Evolutionary conservation across 2,329 filamentous ascomycete genomes (phyloP), one percentile per base, ranked within the genome.

Genomic region (Helotiales sp.): DNA sequence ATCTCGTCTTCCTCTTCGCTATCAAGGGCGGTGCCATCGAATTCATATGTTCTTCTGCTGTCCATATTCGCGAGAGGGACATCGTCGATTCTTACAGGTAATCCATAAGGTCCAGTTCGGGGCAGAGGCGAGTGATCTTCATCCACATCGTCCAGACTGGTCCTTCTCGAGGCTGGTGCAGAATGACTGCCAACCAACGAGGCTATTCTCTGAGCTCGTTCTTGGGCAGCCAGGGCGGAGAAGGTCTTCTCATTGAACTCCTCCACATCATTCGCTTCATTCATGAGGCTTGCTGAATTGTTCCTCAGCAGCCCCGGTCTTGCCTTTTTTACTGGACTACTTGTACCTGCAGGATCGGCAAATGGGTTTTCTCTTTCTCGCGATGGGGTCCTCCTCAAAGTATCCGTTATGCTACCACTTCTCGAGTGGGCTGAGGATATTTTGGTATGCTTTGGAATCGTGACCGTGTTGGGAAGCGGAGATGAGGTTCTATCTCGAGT

Each of bases 41-140:
- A n/a, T n/a, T n/a, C n/a, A 52, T 68, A 70, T 19, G 59, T 58
- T 17, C 61, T 55, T 31, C 61, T 62, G 29, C 52, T 61, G n/a
- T 63, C 63, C 61, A 72, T 65, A 15, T 69, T 59, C 36, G 60
- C 54, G 38, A 71, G 55, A n/a, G 70, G 69, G 46, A 72, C 71
- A 54, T 71, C 68, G 34, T 70, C 69, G 29, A 71, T 58, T 24
- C 65, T 65, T 25, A 70, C 64, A 1, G 68, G 67, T 29, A 64
- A 63, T 7, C 55, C 48, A 15, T 44, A 36, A 12, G 46, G 50
- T 17, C 54, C 56, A 2, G n/a, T 52, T 15, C 55, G 49, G 30
- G 33, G 54, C 6, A 42, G 51, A 36, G 53, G 46, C 12, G 52
- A 33, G 17, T 42, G 36, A 4, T 69, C 65, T 15, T 68, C 66